These are phyloP conservation scores for Solanum clarkiae DNA, from an alignment of 257 asterid species.

Conservation along the genomic window DNA sequence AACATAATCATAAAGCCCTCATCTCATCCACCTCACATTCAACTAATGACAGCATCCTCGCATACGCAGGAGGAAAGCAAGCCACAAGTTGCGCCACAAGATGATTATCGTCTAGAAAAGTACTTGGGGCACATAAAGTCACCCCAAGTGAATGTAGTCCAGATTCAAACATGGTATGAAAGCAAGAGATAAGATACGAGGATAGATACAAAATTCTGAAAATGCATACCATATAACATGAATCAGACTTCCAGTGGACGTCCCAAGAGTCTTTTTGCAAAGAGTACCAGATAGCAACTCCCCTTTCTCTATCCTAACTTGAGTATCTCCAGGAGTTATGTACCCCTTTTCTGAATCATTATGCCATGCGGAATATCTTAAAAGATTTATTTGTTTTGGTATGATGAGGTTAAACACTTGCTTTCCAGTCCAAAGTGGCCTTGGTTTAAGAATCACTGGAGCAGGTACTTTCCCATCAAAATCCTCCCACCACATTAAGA, in stretches of 20 bases:
- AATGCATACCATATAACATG: conserved; percentile 83
- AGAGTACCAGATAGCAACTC: conserved; percentile 91
- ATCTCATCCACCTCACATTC: background rate
- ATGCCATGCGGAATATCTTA: conserved; percentile 94
- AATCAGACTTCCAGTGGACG: conserved; percentile 92
- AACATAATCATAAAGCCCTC: background rate
- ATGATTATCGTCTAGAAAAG: background rate
- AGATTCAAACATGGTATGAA: background rate
- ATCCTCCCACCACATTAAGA: conserved; percentile 99
- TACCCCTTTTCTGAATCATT: conserved; percentile 70
- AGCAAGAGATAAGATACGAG: background rate
- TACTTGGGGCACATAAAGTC: background rate
- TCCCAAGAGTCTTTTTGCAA: conserved; percentile 96
- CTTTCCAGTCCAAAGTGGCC: conserved; percentile 99
- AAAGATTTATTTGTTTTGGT: conserved; percentile 84
- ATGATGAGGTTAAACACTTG: conserved; percentile 92
- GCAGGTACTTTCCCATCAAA: conserved; percentile 98
- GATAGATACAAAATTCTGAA: background rate
- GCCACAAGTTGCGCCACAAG: background rate
- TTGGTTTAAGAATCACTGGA: conserved; percentile 90
- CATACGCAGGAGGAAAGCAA: background rate
- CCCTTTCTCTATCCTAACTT: conserved; percentile 91
- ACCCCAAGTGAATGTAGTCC: background rate
- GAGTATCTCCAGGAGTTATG: conserved; percentile 97
- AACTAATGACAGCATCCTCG: background rate